Conservation (phyloP, 2,329 filamentous ascomycete species). For the Penicillium sp. region DNA sequence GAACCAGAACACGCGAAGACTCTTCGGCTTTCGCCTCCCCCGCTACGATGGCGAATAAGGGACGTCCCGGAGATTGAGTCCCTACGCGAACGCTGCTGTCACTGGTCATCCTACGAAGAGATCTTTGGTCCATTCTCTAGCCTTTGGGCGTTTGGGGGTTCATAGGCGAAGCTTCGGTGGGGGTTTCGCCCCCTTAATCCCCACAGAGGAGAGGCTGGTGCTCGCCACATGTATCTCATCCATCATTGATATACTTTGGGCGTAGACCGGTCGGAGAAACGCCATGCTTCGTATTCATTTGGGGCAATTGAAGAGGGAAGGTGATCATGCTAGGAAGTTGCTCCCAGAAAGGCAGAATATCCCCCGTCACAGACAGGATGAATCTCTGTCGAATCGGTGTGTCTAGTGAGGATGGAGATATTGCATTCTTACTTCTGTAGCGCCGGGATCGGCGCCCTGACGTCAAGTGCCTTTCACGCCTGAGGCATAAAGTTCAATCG, state of each 20-base stretch:
- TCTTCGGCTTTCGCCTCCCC: conserved; percentile 11
- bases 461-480: conserved; percentile 15
- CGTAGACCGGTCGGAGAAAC: no score
- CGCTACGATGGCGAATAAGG: conserved; percentile 11
- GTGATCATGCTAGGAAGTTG: no score
- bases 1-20: conserved; percentile 5
- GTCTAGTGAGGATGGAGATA: no score
- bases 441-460: conserved; percentile 15
- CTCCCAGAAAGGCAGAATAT: no score
- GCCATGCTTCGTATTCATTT: no score
- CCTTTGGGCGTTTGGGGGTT: background rate
- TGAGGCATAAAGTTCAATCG: conserved; percentile 7
- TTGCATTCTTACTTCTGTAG: no score
- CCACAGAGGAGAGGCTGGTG: no score
- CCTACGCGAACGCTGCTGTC: conserved; percentile 1
- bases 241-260: no score
- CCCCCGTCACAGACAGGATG: no score
- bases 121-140: background rate
- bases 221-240: no score
- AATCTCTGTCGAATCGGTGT: no score
- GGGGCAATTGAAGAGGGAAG: no score
- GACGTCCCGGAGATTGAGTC: background rate
- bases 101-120: background rate
- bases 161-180: conserved; percentile 2
- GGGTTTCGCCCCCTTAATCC: background rate